Evolutionary conservation across 192 early-diverging fungal species (phyloP), one percentile per base, ranked within the genome.

Genomic region (Physocladia obscura): DNA sequence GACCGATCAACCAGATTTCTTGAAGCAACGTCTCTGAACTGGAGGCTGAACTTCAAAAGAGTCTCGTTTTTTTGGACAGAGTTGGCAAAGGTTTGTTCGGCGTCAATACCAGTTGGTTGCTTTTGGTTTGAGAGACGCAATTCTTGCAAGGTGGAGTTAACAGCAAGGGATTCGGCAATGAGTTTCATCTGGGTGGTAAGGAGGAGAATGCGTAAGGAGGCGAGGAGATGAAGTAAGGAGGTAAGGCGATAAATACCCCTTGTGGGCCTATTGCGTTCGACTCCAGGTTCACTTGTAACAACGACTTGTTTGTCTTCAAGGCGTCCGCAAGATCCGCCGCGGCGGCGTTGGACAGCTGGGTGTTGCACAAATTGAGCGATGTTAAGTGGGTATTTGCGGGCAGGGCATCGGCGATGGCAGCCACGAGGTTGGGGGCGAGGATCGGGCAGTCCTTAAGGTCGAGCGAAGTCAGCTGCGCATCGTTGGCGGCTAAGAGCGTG

Each of bases 361-460:
- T 50, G 37, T 75, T 74, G 22, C 52, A 49, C 35, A 84, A 55
- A 44, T 73, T 71, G 44, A 84, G 36, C 38, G 37, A 59, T 57
- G 70, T 76, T 35, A 84, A 52, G 51, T 82, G 62, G 3, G 76
- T 76, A 73, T 82, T 84, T 27, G 4, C 30, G 37, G 54, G 37
- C 15, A 84, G 62, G 13, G 74, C 79, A 8, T 50, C 61, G 17
- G 77, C 79, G 29, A 84, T 56, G n/a, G 79, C 69, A 26, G 50
- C 39, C 3, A 52, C 80, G 52, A 80, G 79, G 2, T n/a, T 37
- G 21, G 63, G 13, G 11, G 78, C 56, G 62, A 81, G 74, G 15
- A 84, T 62, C 1, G 50, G 39, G 62, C 71, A 81, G 75, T 84
- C 76, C 57, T 74, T 82, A 37, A 82, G 31, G 70, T 84, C 83